Percentiles rank a stretch among this genome's conserved stretches.
These are phyloP conservation scores for Manihot esculenta DNA, from an alignment of 441 rosid species.

Conservation along the genomic window DNA sequence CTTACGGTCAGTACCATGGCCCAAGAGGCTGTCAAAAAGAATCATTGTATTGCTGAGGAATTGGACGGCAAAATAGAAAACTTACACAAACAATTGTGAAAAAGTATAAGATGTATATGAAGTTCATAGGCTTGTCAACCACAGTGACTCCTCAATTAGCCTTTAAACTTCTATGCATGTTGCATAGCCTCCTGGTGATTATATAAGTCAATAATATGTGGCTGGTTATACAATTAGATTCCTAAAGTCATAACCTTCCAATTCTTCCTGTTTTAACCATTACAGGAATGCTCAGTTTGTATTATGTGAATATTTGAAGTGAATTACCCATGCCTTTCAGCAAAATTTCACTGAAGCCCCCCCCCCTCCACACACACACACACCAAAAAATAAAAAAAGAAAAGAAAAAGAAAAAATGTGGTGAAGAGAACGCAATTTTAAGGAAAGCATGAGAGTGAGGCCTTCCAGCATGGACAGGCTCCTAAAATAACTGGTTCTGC, in stretches of 20 bases:
- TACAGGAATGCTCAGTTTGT: neutral
- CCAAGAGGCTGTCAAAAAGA: slow-evolving; percentile 54
- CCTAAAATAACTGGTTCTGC: neutral
- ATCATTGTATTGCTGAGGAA: slow-evolving; percentile 3
- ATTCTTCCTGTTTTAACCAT: slow-evolving; percentile 1
- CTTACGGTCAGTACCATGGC: slow-evolving; percentile 42
- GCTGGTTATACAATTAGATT: neutral
- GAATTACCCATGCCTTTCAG: neutral
- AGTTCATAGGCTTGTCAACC: neutral
- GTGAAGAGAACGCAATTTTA: neutral
- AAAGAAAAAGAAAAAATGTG: no score
- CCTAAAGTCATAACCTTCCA: neutral
- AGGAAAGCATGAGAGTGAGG: neutral
- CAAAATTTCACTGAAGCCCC: neutral
- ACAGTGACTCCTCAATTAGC: neutral
- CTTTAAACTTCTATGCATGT: neutral
- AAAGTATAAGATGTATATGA: neutral
- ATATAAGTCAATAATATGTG: neutral
- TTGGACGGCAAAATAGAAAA: slow-evolving; percentile 4
- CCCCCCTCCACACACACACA: neutral
- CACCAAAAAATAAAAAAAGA: no score
- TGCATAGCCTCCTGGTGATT: neutral
- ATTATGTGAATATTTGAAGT: neutral
- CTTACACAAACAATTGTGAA: neutral
- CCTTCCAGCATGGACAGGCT: neutral